Percentiles rank a stretch among this genome's conserved stretches.
Evolutionary conservation across 192 early-diverging fungal genomes (phyloP).

Genomic region (Linderina pennispora): DNA sequence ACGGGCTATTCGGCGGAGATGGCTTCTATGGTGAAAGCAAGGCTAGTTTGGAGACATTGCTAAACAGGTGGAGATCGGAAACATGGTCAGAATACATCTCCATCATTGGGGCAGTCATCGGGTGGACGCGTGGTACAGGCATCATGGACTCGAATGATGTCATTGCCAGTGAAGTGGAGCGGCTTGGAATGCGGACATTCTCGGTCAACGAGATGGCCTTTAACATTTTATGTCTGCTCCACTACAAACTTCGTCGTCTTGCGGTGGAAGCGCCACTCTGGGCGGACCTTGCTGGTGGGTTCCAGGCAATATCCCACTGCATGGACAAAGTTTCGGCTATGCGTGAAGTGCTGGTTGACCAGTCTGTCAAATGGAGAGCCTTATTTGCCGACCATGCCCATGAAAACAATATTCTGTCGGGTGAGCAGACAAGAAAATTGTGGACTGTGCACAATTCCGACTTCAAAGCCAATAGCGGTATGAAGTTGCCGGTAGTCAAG

Average conservation of each 20-base stretch:
- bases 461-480: no score
- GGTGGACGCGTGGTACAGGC: constrained; percentile 94
- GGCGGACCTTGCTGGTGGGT: constrained; percentile 84
- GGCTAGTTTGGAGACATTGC: constrained; percentile 79
- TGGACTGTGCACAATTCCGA: no score
- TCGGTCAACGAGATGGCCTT: neutral
- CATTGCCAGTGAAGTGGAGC: constrained; percentile 63
- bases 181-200: constrained; percentile 58
- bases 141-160: constrained; percentile 91
- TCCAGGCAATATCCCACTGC: constrained; percentile 70
- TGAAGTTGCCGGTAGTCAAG: no score
- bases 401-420: no score
- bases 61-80: constrained; percentile 90
- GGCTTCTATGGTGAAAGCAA: constrained; percentile 94
- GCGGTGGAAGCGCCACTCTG: constrained; percentile 70
- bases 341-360: constrained; percentile 64
- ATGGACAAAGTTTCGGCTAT: constrained; percentile 60
- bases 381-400: constrained; percentile 61
- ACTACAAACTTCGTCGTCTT: constrained; percentile 65
- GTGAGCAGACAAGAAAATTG: no score
- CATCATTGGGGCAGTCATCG: constrained; percentile 86
- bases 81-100: constrained; percentile 81
- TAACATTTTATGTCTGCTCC: constrained; percentile 66
- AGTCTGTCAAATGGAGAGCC: constrained; percentile 70
- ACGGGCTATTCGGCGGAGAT: constrained; percentile 85